Evolutionary conservation across 805 yeast species (phyloP).

Genomic region (Ogataea pini): DNA sequence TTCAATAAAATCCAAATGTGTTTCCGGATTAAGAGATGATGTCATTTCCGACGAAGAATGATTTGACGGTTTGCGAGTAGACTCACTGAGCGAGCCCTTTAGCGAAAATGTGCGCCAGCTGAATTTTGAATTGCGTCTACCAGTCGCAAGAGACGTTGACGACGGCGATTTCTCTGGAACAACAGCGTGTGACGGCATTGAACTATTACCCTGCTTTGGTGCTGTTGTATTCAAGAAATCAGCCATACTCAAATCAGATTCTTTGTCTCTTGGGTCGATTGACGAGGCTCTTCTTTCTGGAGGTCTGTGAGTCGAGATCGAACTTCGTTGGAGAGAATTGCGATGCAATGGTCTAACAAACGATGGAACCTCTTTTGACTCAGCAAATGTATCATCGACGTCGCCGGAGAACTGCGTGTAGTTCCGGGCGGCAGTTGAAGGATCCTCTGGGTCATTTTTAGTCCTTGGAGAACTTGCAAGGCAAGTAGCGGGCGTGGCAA

Average conservation of each 20-base stretch:
- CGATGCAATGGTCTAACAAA: constrained; percentile 4
- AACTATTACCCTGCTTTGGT: background rate
- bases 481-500: constrained; percentile 4
- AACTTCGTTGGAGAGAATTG: background rate
- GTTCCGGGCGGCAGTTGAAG: background rate
- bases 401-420: background rate
- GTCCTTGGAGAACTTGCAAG: no score
- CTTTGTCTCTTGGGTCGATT: constrained; percentile 13
- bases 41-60: constrained; percentile 12
- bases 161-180: constrained; percentile 2
- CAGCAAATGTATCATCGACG: background rate
- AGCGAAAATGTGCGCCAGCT: constrained; percentile 30
- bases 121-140: constrained; percentile 28
- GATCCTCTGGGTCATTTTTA: background rate
- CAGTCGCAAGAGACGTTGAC: constrained; percentile 2
- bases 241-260: constrained; percentile 18
- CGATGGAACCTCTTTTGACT: constrained; percentile 7
- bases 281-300: constrained; percentile 10
- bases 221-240: constrained; percentile 19
- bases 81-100: constrained; percentile 25
- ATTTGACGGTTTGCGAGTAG: constrained; percentile 16
- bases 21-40: constrained; percentile 2
- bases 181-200: background rate
- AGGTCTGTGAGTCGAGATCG: background rate
- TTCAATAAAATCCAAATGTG: constrained; percentile 12